Base-by-base conservation (phyloP, 148 eudicot species). In the Polygonum maritimum region DNA sequence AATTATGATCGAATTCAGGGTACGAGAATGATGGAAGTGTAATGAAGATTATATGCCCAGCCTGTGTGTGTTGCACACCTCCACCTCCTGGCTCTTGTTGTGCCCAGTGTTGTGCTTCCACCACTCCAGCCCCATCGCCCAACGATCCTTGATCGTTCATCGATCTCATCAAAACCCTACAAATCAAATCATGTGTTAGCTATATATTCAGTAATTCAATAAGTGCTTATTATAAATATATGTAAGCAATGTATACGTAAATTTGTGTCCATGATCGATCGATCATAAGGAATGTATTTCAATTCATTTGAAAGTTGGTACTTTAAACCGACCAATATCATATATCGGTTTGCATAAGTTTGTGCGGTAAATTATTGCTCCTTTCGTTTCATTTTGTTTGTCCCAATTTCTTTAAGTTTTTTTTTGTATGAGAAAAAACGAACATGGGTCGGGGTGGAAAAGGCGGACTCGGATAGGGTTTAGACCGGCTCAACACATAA, bases 51-150 rank as follows among this genome's bases (percentile, higher is more conserved):
- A 63, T 33, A 14, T 63, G 70, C 14, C n/a, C 38, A 3, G 18
- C 40, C 10, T 72, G 38, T 47, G 54, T 45, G 33, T 72, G 75
- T 19, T 72, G 75, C 15, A 44, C 54, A 1, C 54, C 75, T 72
- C 75, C 75, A 72, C 75, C 75, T 10, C 2, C 4, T 47, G 75
- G 75, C 1, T 15, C 36, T 8, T 72, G 75, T 55, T 72, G 75
- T 36, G 2, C 4, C 48, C 4, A 31, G 54, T 72, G 75, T 14
- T 48, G 51, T 72, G 55, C 54, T 72, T 22, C 18, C 15, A 13
- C 33, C n/a, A 0, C 2, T 58, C 35, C 40, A 70, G 0, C 48
- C 40, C 41, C 16, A 67, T 45, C 54, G 21, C 9, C 15, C 75
- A 72, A 11, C 2, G 4, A 72, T 44, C 54, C 51, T 47, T 44